phyloP scores from a whole-genome alignment of 2,329 filamentous ascomycete genomes.

The Pseudogymnoascus sp. region DNA sequence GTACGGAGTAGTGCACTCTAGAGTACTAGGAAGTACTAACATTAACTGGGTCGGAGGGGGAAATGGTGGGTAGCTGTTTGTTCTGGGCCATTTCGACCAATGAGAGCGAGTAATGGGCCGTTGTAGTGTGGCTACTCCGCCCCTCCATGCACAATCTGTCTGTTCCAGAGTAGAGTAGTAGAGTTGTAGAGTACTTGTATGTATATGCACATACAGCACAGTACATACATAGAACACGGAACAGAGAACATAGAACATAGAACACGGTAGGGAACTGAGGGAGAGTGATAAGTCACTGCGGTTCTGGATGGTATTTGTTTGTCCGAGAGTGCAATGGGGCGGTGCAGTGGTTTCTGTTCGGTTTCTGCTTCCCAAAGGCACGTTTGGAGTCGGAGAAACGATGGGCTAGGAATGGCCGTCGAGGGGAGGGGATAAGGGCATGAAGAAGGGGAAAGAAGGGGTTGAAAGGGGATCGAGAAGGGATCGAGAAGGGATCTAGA shows the following conservation, averaged over 20 bases:
- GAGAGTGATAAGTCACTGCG: neutral
- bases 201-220: neutral
- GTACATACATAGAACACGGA: too few species aligned
- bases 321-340: neutral
- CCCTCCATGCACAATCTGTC: constrained; percentile 4
- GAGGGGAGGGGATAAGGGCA: neutral
- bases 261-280: neutral
- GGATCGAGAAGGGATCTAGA: neutral
- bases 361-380: neutral
- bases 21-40: neutral
- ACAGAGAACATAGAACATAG: neutral
- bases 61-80: constrained; percentile 4
- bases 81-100: neutral
- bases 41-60: constrained; percentile 7
- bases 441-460: neutral
- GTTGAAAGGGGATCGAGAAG: neutral
- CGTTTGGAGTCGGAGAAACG: neutral
- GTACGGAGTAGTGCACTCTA: neutral
- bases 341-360: constrained; percentile 4
- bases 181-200: neutral
- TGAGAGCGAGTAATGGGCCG: neutral
- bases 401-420: neutral
- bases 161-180: neutral
- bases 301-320: neutral
- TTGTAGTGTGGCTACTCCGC: constrained; percentile 2